Percentiles rank a stretch among this genome's conserved stretches.
These are phyloP conservation scores for Furculomyces boomerangus DNA, from an alignment of 371 early-diverging fungal genomes.

Conservation along the genomic window DNA sequence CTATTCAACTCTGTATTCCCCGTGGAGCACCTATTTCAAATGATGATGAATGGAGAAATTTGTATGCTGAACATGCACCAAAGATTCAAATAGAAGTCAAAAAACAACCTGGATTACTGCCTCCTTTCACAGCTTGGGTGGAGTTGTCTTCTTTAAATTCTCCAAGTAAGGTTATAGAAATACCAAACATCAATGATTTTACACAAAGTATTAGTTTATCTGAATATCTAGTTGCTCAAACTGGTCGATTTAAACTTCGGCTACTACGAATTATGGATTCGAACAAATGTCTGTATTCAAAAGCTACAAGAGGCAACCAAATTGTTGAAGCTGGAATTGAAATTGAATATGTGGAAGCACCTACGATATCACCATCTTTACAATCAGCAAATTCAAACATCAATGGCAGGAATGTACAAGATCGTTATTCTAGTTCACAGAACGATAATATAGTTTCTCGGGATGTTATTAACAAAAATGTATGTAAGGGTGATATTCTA, in stretches of 20 bases:
- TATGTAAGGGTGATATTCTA: constrained; percentile 22
- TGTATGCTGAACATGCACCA: constrained; percentile 10
- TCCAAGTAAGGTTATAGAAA: constrained; percentile 16
- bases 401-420: not conserved
- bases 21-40: constrained; percentile 8
- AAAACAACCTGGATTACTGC: not conserved
- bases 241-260: constrained; percentile 20
- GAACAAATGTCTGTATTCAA: constrained; percentile 10
- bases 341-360: constrained; percentile 24
- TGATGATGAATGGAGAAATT: not conserved
- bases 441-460: not conserved
- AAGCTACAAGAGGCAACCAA: constrained; percentile 1
- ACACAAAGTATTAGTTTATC: constrained; percentile 14
- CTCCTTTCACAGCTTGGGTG: constrained; percentile 23
- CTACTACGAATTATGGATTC: constrained; percentile 16
- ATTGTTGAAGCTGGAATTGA: constrained; percentile 21
- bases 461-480: constrained; percentile 2
- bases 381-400: not conserved
- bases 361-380: constrained; percentile 8
- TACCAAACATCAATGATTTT: constrained; percentile 7
- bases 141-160: constrained; percentile 19
- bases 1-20: constrained; percentile 16
- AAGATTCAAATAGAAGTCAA: constrained; percentile 19
- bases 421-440: not conserved
- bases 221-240: constrained; percentile 13